These are phyloP conservation scores for Tremella fuciformis DNA, from an alignment of 768 basidiomycete species.

Conservation along the genomic window DNA sequence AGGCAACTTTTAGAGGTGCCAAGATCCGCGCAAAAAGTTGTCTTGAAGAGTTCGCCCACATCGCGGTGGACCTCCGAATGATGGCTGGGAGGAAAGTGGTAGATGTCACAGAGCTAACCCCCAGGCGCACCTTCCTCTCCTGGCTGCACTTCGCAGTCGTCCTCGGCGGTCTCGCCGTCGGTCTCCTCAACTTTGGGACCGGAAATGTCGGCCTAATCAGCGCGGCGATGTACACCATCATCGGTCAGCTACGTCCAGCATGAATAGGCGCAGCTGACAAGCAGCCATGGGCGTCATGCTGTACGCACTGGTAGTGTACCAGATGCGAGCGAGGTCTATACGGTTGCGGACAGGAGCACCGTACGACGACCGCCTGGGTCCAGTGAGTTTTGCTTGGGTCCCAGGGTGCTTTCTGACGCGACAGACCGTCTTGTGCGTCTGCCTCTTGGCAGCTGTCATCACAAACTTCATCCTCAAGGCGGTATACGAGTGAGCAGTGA, in stretches of 20 bases:
- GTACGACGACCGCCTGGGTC: constrained; percentile 93
- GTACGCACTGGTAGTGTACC: constrained; percentile 91
- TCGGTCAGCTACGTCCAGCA: constrained; percentile 60
- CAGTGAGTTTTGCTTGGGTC: constrained; percentile 61
- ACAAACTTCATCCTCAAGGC: constrained; percentile 52
- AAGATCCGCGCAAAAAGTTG: too few relatives aligned
- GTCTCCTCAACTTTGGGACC: constrained; percentile 87
- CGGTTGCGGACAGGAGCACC: constrained; percentile 86
- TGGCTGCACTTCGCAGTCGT: constrained; percentile 99
- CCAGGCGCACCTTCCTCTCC: constrained; percentile 74
- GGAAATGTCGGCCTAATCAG: constrained; percentile 95
- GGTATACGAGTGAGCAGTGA: constrained; percentile 37
- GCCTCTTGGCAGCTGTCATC: constrained; percentile 47
- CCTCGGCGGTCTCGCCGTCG: constrained; percentile 91
- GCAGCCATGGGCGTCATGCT: constrained; percentile 94
- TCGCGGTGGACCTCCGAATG: too few relatives aligned
- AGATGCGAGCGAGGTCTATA: constrained; percentile 93
- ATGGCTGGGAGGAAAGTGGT: too few relatives aligned
- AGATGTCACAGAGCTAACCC: background rate
- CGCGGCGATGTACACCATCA: constrained; percentile 91
- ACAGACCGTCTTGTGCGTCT: constrained; percentile 48
- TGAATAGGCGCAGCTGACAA: constrained; percentile 7
- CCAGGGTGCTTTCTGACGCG: background rate
- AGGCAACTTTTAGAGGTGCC: too few relatives aligned
- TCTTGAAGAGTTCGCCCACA: too few relatives aligned